A percentile compares a stretch with the other conserved stretches of the same genome.
phyloP scores from a whole-genome alignment of 2,329 filamentous ascomycete genomes.

The Cyclaneusma minus region DNA sequence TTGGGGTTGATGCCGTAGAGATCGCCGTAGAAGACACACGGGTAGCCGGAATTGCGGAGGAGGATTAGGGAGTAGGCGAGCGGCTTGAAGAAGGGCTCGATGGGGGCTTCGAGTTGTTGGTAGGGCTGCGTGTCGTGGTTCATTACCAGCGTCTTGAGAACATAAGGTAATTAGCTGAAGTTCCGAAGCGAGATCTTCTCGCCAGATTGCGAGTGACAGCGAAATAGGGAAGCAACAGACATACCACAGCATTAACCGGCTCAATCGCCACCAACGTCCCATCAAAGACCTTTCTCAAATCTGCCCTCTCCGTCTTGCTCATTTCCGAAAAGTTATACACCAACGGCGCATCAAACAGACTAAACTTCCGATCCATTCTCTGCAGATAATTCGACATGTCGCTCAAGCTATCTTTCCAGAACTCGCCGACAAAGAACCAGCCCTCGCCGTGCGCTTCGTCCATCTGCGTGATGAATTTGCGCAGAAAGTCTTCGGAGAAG shows the following conservation, averaged over 20 bases:
- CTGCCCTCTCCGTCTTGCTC: conserved; percentile 37
- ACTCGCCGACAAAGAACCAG: conserved; percentile 55
- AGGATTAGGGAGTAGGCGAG: conserved; percentile 60
- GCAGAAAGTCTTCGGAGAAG: conserved; percentile 51
- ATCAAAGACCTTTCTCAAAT: conserved; percentile 49
- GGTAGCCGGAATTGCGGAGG: conserved; percentile 44
- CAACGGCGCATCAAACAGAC: conserved; percentile 52
- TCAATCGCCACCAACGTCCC: conserved; percentile 36
- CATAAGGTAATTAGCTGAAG: conserved; percentile 1
- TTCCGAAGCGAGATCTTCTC: conserved; percentile 1
- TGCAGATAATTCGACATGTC: conserved; percentile 41
- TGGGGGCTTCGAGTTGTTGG: conserved; percentile 44
- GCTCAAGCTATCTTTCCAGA: conserved; percentile 44
- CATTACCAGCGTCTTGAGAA: conserved; percentile 51
- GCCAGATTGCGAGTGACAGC: background rate
- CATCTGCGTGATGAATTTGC: conserved; percentile 44
- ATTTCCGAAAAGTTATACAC: conserved; percentile 50
- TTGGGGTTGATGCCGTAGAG: conserved; percentile 44
- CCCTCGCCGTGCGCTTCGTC: conserved; percentile 31
- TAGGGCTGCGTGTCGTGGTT: conserved; percentile 59
- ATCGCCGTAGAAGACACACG: conserved; percentile 58
- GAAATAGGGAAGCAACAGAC: conserved; percentile 9
- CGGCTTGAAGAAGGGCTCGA: conserved; percentile 53
- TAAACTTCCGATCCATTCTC: conserved; percentile 39
- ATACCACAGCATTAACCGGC: conserved; percentile 40